Evolutionary conservation across 345 rosid genomes (phyloP), one percentile per base, ranked within the genome.

Genomic region (Leavenworthia alabamica): DNA sequence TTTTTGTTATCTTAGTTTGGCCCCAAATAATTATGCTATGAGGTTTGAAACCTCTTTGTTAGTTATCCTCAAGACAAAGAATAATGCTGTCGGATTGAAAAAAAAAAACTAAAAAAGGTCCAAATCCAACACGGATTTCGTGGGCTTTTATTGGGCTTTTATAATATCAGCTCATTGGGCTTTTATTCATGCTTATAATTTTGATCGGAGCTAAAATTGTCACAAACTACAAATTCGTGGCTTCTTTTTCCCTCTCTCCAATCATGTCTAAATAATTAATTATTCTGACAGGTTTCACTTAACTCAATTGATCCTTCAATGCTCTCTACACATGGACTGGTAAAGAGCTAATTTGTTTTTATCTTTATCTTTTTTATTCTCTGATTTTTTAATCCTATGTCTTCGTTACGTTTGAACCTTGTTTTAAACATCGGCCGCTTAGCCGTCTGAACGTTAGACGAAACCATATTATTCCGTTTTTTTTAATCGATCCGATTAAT

Each of bases 81-180:
- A 61, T 69, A 36, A 61, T 61, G 48, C 68, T 60, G 48, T 35
- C 41, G 7, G 51, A 56, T 6, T n/a, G 45, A 23, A 16, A 15
- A 33, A 5, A 37, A 23, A 16, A 15, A 33, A 5, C 7, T 11
- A 8, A 5, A 10, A 4, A 10, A 7, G 23, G n/a, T n/a, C n/a
- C n/a, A n/a, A n/a, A n/a, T 35, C 29, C 20, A 47, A 59, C 46
- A 66, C 17, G 44, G 4, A 57, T 29, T n/a, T n/a, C n/a, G n/a
- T 47, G 50, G 65, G 64, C 42, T 48, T 57, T 39, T 9, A 16
- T 6, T 49, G n/a, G n/a, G n/a, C n/a, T n/a, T n/a, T n/a, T n/a
- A n/a, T n/a, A n/a, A n/a, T n/a, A n/a, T n/a, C n/a, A n/a, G n/a
- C n/a, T n/a, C n/a, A 57, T 29, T 47, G 50, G 65, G 64, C 42